Conservation (phyloP, 768 basidiomycete genomes). For the Botryobasidium botryosum region DNA sequence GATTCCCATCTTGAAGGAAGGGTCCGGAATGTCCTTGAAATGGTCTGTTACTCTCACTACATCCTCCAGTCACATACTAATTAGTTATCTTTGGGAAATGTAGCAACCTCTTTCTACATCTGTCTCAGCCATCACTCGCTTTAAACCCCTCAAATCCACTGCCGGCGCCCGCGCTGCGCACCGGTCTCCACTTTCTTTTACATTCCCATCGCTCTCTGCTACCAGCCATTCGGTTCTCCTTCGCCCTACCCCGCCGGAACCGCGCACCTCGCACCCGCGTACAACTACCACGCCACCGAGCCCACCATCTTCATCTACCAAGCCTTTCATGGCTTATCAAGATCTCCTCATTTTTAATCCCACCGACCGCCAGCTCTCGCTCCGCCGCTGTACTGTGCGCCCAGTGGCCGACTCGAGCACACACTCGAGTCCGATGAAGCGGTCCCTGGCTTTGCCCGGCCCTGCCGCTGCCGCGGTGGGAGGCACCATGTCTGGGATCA, state of each 20-base stretch:
- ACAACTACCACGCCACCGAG: too few species aligned
- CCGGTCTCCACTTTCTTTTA: neutral
- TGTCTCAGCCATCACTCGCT: constrained; percentile 37
- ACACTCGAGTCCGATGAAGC: too few species aligned
- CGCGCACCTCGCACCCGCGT: too few species aligned
- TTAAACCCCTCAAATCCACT: constrained; percentile 25
- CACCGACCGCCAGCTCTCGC: too few species aligned
- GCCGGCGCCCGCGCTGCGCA: constrained; percentile 8
- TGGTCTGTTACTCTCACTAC: constrained; percentile 24
- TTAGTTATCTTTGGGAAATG: neutral
- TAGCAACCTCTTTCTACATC: constrained; percentile 38
- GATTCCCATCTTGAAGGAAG: constrained; percentile 40
- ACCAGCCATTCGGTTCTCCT: neutral
- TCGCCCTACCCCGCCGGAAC: too few species aligned
- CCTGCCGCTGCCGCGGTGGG: too few species aligned
- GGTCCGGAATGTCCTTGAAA: constrained; percentile 35
- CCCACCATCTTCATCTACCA: too few species aligned
- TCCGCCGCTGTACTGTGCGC: neutral
- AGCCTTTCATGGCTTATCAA: too few species aligned
- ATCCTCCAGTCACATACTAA: neutral
- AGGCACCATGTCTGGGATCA: constrained; percentile 1
- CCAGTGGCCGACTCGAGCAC: too few species aligned
- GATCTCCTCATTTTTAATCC: too few species aligned
- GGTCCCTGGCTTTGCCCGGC: too few species aligned
- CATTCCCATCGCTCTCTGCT: neutral